phyloP scores from a whole-genome alignment of 257 asterid species.

The Ophiorrhiza pumila region DNA sequence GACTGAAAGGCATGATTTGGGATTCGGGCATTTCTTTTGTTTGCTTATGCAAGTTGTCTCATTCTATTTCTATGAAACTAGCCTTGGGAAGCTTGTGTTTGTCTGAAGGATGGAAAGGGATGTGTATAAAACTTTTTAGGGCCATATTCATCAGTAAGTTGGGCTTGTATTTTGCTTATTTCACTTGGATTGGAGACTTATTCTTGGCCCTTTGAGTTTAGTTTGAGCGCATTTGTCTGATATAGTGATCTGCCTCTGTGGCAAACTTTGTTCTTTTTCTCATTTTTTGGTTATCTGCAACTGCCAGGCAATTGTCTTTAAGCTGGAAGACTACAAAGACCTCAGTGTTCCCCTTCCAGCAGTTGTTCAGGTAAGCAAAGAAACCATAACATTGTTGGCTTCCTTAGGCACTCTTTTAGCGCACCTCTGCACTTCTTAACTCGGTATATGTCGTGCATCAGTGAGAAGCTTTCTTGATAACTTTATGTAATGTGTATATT shows the following conservation, averaged over 20 bases:
- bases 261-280: constrained; percentile 9
- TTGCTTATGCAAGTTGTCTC: too few relatives aligned
- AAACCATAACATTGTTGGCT: constrained; percentile 5
- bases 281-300: constrained; percentile 7
- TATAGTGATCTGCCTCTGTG: neutral
- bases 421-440: neutral
- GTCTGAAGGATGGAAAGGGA: too few relatives aligned
- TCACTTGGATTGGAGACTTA: neutral
- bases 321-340: constrained; percentile 63
- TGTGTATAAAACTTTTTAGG: neutral
- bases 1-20: too few relatives aligned
- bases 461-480: neutral
- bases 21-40: too few relatives aligned
- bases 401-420: neutral
- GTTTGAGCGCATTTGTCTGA: neutral
- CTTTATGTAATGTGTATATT: neutral
- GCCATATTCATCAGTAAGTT: too few relatives aligned
- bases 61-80: too few relatives aligned
- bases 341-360: constrained; percentile 93
- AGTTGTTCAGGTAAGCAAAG: constrained; percentile 67
- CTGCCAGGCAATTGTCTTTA: constrained; percentile 86
- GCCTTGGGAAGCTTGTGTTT: too few relatives aligned
- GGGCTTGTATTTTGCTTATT: neutral
- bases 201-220: too few relatives aligned
- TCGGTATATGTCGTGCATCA: neutral